Base-by-base conservation (phyloP, 768 basidiomycete species). In the Boletus huronensis region DNA sequence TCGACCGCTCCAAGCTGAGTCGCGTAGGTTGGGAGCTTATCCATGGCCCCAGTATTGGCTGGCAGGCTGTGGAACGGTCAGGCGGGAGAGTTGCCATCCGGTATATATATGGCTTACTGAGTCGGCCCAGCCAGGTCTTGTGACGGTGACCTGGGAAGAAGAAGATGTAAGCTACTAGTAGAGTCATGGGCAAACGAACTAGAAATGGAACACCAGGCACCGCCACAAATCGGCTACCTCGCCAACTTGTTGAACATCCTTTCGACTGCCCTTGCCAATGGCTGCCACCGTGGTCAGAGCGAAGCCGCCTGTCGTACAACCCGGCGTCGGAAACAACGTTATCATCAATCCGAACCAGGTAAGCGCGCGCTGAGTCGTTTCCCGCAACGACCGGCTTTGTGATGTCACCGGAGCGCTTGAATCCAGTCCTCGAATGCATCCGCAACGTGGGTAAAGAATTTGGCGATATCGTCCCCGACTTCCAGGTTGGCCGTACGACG, bases 401-500 rank as follows among this genome's bases (percentile, higher is more conserved):
- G 43, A 44, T 28, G 23, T 39, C 42, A 23, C 9, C 40, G 42
- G 63, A 97, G 88, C 79, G 92, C 54, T 83, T 88, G 21, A 99
- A 99, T 67, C 90, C 90, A 0, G 77, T 98, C n/a, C 80, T 98
- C 19, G 85, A 91, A 64, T 81, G 80, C 61, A 88, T 98, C 50
- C 82, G 87, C 57, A 91, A 92, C 72, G 89, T 97, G 3, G 83
- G 89, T 2, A 95, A 93, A 72, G 94, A 98, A 69, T 97, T 92
- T 63, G 91, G 91, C 0, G 95, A 98, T 65, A 94, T 98, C 55
- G 78, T 88, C 17, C 84, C 88, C 23, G 97, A 99, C 71, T 99
- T 90, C 70, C 94, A 98, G 69, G 95, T 99, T 17, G 97, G 97
- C 21, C 79, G 87, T 21, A 98, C 95, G 26, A 94, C 93, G 2